phyloP scores from a whole-genome alignment of 345 rosid genomes.

The Salix udensis region DNA sequence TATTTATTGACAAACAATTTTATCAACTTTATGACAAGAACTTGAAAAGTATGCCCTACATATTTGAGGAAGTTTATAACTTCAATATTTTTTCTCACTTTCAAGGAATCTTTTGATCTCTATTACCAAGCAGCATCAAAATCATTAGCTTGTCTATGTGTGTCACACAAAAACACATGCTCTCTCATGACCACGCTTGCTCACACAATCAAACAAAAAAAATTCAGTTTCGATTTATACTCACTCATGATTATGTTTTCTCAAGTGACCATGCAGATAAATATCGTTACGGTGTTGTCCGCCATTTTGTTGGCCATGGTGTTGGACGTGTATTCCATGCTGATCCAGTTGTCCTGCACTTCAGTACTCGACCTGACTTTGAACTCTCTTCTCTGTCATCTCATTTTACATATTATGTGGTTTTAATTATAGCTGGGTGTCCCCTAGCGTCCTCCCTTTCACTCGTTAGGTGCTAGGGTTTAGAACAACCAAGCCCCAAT shows the following conservation, averaged over 20 bases:
- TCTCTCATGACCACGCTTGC: too few relatives aligned
- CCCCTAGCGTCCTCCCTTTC: neutral
- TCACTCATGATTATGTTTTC: conserved; percentile 18
- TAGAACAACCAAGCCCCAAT: neutral
- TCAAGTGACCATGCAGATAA: conserved; percentile 83
- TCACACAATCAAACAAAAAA: neutral
- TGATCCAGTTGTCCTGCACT: conserved; percentile 76
- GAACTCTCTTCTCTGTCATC: neutral
- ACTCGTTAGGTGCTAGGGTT: neutral
- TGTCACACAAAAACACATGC: neutral
- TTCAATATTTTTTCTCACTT: neutral
- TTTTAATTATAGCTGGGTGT: conserved; percentile 3
- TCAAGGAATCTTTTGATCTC: neutral
- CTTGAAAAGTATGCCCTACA: neutral
- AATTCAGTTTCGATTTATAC: neutral
- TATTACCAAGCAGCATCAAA: neutral
- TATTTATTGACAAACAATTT: neutral
- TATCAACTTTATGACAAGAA: neutral
- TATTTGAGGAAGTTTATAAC: neutral
- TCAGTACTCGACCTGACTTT: conserved; percentile 44
- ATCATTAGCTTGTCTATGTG: neutral
- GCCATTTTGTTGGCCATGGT: conserved; percentile 88
- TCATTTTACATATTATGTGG: conserved; percentile 3
- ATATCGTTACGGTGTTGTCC: conserved; percentile 70
- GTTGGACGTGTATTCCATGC: conserved; percentile 87